These are phyloP conservation scores for Spathaspora gorwiae DNA, from an alignment of 805 yeast genomes.

Conservation along the genomic window DNA sequence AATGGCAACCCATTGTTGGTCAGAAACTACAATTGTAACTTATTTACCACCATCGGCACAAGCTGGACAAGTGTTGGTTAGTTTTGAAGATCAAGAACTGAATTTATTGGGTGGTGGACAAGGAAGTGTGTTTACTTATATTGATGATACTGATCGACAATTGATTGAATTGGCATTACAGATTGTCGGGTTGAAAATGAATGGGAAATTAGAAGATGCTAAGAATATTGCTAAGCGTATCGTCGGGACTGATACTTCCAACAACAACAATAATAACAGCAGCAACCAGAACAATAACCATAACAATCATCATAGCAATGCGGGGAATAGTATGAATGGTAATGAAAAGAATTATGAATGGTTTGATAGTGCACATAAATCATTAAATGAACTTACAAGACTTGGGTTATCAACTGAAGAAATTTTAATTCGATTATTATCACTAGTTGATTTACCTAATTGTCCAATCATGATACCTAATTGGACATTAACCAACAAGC, in stretches of 20 bases:
- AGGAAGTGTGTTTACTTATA: conserved; percentile 65
- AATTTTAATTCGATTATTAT: conserved; percentile 45
- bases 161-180: conserved; percentile 92
- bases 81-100: conserved; percentile 56
- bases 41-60: conserved; percentile 86
- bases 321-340: conserved; percentile 11
- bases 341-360: conserved; percentile 29
- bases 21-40: conserved; percentile 88
- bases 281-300: background rate
- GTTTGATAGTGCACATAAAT: conserved; percentile 50
- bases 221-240: conserved; percentile 88
- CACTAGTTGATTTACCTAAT: conserved; percentile 61
- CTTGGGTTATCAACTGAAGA: conserved; percentile 46
- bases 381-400: conserved; percentile 44
- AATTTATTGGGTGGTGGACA: conserved; percentile 19
- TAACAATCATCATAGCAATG: background rate
- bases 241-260: conserved; percentile 55
- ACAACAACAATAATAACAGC: background rate
- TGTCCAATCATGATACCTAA: conserved; percentile 62
- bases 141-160: conserved; percentile 94
- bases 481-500: conserved; percentile 73
- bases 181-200: conserved; percentile 95
- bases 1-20: conserved; percentile 92
- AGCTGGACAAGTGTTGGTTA: conserved; percentile 88
- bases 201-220: conserved; percentile 92